Evolutionary conservation across 768 basidiomycete genomes (phyloP).

Genomic region (Porphyrellus cyaneotinctus): DNA sequence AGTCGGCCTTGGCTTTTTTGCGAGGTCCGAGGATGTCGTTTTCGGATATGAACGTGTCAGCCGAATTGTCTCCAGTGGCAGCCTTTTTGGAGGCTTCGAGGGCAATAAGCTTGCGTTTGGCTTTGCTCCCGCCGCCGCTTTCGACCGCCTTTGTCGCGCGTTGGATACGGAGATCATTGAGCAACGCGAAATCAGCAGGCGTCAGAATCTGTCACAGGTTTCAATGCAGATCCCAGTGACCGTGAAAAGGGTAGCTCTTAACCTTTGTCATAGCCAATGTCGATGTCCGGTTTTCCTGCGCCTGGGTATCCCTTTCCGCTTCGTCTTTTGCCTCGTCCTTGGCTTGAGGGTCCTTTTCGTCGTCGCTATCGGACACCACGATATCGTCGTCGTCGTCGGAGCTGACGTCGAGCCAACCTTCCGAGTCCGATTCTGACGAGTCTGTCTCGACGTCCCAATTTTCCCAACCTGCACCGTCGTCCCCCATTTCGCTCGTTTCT

Average conservation of each 20-base stretch:
- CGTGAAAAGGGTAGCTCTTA: not conserved
- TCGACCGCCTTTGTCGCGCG: conserved; percentile 71
- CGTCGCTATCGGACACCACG: conserved; percentile 84
- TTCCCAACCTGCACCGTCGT: conserved; percentile 74
- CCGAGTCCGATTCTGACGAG: conserved; percentile 53
- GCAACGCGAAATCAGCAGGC: conserved; percentile 90
- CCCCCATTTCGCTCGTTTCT: conserved; percentile 49
- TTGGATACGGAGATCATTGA: conserved; percentile 83
- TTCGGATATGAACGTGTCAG: conserved; percentile 70
- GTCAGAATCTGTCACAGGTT: conserved; percentile 73
- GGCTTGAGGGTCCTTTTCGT: conserved; percentile 41
- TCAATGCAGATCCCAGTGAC: not conserved
- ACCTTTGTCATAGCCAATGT: conserved; percentile 82
- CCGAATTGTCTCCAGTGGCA: conserved; percentile 40
- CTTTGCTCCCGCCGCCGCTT: conserved; percentile 61
- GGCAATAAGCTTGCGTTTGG: conserved; percentile 85
- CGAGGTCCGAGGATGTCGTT: conserved; percentile 89
- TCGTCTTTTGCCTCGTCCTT: conserved; percentile 8
- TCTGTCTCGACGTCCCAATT: conserved; percentile 87
- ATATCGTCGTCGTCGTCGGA: conserved; percentile 65
- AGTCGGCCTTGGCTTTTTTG: conserved; percentile 90
- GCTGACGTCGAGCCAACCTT: conserved; percentile 77
- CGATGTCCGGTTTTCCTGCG: conserved; percentile 44
- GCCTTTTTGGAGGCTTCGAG: conserved; percentile 71
- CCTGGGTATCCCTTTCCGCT: conserved; percentile 17